Evolutionary conservation across 2,329 filamentous ascomycete species (phyloP).

Genomic region (Pezizomycotina sp.): DNA sequence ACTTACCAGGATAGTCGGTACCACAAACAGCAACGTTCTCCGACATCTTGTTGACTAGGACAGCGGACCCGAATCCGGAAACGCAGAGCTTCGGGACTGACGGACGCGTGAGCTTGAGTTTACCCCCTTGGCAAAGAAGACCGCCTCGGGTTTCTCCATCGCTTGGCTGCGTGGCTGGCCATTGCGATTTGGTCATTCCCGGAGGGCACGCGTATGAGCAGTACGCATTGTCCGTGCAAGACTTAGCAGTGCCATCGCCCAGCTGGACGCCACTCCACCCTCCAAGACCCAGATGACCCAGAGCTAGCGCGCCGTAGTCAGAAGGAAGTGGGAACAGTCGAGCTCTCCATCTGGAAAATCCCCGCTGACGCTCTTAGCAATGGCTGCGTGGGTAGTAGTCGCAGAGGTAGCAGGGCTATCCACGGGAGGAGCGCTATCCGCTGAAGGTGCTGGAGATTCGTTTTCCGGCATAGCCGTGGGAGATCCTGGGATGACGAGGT

Average conservation of each 20-base stretch:
- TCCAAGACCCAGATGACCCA: conserved; percentile 50
- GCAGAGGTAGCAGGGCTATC: conserved; percentile 1
- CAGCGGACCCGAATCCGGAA: conserved; percentile 50
- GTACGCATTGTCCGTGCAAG: conserved; percentile 48
- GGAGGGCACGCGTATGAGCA: conserved; percentile 89
- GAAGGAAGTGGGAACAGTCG: conserved; percentile 55
- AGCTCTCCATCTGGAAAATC: conserved; percentile 63
- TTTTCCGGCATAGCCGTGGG: not conserved
- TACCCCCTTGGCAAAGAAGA: conserved; percentile 61
- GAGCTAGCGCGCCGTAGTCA: conserved; percentile 57
- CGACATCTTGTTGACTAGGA: conserved; percentile 56
- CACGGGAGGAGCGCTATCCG: not conserved
- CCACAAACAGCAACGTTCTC: conserved; percentile 62
- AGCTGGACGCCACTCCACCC: conserved; percentile 73
- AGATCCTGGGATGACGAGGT: conserved; percentile 1
- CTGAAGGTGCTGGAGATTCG: not conserved
- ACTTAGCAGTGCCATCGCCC: conserved; percentile 43
- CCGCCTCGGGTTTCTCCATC: conserved; percentile 79
- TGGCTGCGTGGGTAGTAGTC: conserved; percentile 8
- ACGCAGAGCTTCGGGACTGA: conserved; percentile 57
- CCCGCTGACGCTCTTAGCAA: conserved; percentile 23
- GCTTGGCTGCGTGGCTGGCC: conserved; percentile 60
- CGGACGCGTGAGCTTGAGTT: conserved; percentile 60
- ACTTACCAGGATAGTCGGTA: conserved; percentile 77
- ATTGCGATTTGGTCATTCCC: conserved; percentile 85